Evolutionary conservation across 2,329 filamentous ascomycete species (phyloP), one percentile per base, ranked within the genome.

Genomic region (Mycosphaerella sp.): DNA sequence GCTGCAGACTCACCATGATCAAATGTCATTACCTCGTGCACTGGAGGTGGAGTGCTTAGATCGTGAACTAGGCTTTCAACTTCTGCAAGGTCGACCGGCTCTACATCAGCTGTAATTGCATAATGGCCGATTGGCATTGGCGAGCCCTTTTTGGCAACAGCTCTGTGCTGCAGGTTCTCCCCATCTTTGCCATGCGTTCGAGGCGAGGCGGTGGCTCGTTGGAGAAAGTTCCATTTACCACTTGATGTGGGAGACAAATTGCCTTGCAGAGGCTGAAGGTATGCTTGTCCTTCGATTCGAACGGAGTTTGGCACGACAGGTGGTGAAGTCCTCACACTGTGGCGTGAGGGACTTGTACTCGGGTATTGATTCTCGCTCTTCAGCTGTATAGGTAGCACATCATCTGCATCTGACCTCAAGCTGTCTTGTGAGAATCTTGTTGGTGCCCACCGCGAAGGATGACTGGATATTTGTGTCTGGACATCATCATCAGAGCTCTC

Each of bases 171-270:
- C 9, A 16, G 9, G 21, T 27, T n/a, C 13, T 21, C 62, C 28
- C 36, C 54, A 32, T 53, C 48, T 40, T 61, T 61, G 41, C 55
- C 55, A 17, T 61, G 63, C 69, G 63, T 67, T 4, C 71, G 64
- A 28, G 70, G 67, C 9, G 67, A 63, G 4, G 70, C 67, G 12
- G 74, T 72, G 6, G 71, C 70, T 10, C 73, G 66, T 47, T 81
- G 78, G 52, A 83, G 81, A 56, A 83, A 79, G 58, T 80, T 82
- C 79, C 78, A 82, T 65, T 73, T 74, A 54, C 68, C 68, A 17
- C 68, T 60, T 14, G 70, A 62, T 25, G 4, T 25, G 21, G 21
- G 21, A 10, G 30, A 34, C 30, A n/a, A 10, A 62, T 74, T 75
- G 41, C 36, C 39, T 21, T 25, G 16, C 16, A 7, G 12, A 41